Conservation (phyloP, 108 stramenopile species). For the Bacterosira constricta region DNA sequence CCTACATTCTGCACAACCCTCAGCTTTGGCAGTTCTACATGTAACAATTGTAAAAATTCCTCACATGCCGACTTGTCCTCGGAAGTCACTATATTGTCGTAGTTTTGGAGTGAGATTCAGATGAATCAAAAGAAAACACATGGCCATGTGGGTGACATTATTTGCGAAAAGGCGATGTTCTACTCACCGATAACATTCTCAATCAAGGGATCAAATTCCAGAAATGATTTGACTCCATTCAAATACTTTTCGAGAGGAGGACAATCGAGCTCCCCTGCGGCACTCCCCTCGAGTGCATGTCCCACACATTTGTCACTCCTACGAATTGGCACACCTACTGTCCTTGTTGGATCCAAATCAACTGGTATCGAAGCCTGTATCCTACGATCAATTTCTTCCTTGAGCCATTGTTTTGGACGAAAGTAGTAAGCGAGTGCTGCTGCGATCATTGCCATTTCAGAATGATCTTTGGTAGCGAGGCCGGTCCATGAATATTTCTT, state of each 20-base stretch:
- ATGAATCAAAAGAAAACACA: too few relatives aligned
- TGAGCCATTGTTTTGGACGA: conserved; percentile 12
- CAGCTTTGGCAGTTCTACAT: conserved; percentile 20
- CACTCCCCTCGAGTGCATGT: conserved; percentile 15
- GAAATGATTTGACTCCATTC: conserved; percentile 10
- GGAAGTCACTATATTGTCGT: conserved; percentile 38
- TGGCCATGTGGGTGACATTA: too few relatives aligned
- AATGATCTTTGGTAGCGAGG: background rate
- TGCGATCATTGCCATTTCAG: conserved; percentile 13
- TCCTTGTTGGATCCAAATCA: conserved; percentile 27
- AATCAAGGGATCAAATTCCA: conserved; percentile 32
- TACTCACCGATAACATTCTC: too few relatives aligned
- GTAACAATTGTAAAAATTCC: conserved; percentile 22
- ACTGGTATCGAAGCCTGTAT: conserved; percentile 12
- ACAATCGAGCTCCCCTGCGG: conserved; percentile 26
- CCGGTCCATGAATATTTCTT: conserved; percentile 28
- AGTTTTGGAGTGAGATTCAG: too few relatives aligned
- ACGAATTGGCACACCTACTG: conserved; percentile 35
- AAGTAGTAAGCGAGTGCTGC: conserved; percentile 33
- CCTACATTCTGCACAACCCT: conserved; percentile 25
- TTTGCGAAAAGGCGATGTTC: too few relatives aligned
- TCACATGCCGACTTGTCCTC: conserved; percentile 32
- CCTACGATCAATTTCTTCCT: conserved; percentile 17
- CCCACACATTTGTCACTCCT: conserved; percentile 33
- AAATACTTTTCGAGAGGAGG: conserved; percentile 13